Evolutionary conservation across 1,284 basidiomycete genomes (phyloP).

Genomic region (Lentinula novae-zelandiae): DNA sequence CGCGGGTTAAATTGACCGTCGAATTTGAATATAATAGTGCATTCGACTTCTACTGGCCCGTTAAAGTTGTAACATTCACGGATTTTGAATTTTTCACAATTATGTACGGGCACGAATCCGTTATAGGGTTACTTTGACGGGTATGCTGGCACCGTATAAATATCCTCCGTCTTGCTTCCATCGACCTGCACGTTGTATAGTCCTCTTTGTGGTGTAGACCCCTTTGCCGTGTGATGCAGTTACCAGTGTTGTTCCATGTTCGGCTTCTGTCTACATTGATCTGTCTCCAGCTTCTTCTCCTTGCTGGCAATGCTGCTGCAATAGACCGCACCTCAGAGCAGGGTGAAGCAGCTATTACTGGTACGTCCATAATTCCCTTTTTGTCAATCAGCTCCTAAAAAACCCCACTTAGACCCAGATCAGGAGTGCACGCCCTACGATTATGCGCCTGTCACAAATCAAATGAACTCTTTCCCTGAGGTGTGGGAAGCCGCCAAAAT

Average conservation of each 20-base stretch:
- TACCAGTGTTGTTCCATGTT: background rate
- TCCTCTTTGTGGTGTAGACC: background rate
- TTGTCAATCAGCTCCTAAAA: background rate
- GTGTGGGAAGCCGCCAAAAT: conserved; percentile 42
- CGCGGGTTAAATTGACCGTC: background rate
- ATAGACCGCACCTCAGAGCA: conserved; percentile 7
- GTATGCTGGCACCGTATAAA: background rate
- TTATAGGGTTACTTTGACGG: background rate
- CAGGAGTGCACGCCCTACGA: conserved; percentile 39
- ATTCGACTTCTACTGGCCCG: background rate
- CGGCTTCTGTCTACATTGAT: background rate
- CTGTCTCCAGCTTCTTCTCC: background rate
- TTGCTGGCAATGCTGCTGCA: background rate
- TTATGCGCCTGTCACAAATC: conserved; percentile 35
- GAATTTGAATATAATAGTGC: background rate
- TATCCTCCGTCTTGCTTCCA: background rate
- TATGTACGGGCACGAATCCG: background rate
- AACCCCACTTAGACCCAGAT: conserved; percentile 24
- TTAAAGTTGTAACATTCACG: background rate
- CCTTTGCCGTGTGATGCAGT: background rate
- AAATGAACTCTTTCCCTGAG: conserved; percentile 42
- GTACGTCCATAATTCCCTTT: background rate
- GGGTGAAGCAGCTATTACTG: conserved; percentile 5
- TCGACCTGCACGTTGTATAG: background rate
- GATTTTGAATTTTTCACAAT: background rate